These are phyloP conservation scores for Trichaptum fuscoviolaceum DNA, from an alignment of 768 basidiomycete genomes.

Conservation along the genomic window DNA sequence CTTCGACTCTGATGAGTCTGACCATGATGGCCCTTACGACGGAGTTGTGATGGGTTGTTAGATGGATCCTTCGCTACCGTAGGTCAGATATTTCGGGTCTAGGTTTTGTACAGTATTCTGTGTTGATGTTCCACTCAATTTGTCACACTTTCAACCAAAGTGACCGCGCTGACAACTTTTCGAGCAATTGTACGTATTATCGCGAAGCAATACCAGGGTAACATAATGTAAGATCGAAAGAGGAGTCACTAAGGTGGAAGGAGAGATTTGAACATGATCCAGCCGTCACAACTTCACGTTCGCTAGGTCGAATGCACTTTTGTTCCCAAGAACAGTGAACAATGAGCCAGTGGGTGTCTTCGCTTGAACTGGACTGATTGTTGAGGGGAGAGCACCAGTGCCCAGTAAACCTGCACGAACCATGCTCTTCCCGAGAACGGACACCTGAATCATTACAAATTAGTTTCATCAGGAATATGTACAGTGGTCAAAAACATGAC, in stretches of 20 bases:
- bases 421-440: slow-evolving; percentile 49
- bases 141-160: no score
- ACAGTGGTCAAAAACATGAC: slow-evolving; percentile 3
- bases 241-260: no score
- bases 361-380: slow-evolving; percentile 35
- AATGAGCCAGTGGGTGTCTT: slow-evolving; percentile 30
- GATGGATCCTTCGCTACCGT: background rate
- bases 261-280: no score
- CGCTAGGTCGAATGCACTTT: slow-evolving; percentile 42
- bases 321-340: slow-evolving; percentile 56
- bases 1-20: slow-evolving; percentile 32
- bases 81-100: background rate
- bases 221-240: no score
- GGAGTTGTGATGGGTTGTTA: slow-evolving; percentile 26
- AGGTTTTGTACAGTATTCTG: no score
- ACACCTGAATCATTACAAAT: slow-evolving; percentile 31
- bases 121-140: no score
- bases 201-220: no score
- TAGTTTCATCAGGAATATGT: slow-evolving; percentile 5
- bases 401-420: slow-evolving; percentile 51
- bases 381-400: slow-evolving; percentile 39
- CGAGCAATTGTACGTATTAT: no score
- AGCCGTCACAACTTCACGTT: background rate
- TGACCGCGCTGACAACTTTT: no score
- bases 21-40: slow-evolving; percentile 48